Evolutionary conservation across 331 rosid genomes (phyloP).

Genomic region (Acacia pycnantha): DNA sequence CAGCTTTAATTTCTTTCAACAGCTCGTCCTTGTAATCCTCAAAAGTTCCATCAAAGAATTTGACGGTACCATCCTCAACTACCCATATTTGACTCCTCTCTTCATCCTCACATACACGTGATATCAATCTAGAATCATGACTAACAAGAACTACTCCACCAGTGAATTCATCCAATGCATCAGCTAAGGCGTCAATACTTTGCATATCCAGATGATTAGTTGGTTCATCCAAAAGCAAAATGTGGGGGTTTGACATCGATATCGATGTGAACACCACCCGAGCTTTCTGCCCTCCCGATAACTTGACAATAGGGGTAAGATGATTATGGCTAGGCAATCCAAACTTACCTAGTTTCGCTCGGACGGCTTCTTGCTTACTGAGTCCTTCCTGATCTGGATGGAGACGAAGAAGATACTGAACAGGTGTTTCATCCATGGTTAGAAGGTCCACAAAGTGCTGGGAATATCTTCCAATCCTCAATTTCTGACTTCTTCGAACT

Average conservation of each 20-base stretch:
- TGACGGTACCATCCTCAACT: slow-evolving; percentile 73
- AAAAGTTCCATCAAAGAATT: slow-evolving; percentile 56
- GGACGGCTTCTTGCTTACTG: slow-evolving; percentile 93
- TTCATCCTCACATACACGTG: slow-evolving; percentile 79
- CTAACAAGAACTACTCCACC: slow-evolving; percentile 93
- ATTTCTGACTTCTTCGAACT: slow-evolving; percentile 80
- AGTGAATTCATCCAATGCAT: slow-evolving; percentile 80
- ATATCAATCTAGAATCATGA: slow-evolving; percentile 85
- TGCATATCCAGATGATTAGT: slow-evolving; percentile 93
- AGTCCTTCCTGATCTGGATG: slow-evolving; percentile 86
- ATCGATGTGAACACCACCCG: slow-evolving; percentile 86
- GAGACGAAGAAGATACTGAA: slow-evolving; percentile 81
- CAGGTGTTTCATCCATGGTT: slow-evolving; percentile 82
- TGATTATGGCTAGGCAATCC: slow-evolving; percentile 90
- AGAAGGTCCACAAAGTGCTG: slow-evolving; percentile 86
- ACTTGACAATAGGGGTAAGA: slow-evolving; percentile 82
- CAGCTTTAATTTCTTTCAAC: slow-evolving; percentile 71
- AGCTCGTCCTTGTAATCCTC: slow-evolving; percentile 83
- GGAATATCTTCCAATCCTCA: slow-evolving; percentile 83
- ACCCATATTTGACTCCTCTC: slow-evolving; percentile 87
- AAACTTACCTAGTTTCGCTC: slow-evolving; percentile 81
- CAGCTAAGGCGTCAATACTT: slow-evolving; percentile 89
- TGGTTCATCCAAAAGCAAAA: slow-evolving; percentile 81
- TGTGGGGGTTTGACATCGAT: slow-evolving; percentile 87
- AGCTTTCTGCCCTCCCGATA: slow-evolving; percentile 84